Evolutionary conservation across 768 basidiomycete species (phyloP).

Genomic region (Sutorius australiensis): DNA sequence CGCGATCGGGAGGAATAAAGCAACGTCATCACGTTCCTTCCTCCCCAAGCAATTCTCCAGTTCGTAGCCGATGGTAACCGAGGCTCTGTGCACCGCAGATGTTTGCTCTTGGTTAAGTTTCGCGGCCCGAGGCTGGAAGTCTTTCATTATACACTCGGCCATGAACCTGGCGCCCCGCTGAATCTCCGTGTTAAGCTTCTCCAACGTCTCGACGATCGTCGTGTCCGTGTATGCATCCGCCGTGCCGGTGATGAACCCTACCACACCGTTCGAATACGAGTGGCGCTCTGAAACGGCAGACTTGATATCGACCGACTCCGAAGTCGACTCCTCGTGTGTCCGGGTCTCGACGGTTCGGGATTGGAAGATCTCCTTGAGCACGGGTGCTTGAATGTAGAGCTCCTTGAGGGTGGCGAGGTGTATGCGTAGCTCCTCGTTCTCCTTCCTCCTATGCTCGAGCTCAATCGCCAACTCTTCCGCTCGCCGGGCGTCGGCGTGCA

Average conservation of each 20-base stretch:
- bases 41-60: background rate
- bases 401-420: constrained; percentile 3
- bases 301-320: background rate
- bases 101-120: background rate
- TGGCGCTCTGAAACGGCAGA: background rate
- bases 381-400: constrained; percentile 6
- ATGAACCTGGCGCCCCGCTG: constrained; percentile 6
- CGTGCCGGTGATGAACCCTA: background rate
- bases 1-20: constrained; percentile 4
- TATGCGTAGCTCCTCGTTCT: constrained; percentile 7
- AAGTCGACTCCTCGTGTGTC: background rate
- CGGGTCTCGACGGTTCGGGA: background rate
- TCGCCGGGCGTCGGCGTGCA: constrained; percentile 3
- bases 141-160: background rate
- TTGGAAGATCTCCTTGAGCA: background rate
- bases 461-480: background rate
- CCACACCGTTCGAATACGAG: background rate
- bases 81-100: background rate
- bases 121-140: background rate
- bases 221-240: constrained; percentile 7
- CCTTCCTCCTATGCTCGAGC: constrained; percentile 4
- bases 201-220: background rate
- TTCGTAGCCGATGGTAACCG: background rate
- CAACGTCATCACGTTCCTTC: background rate
- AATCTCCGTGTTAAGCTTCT: constrained; percentile 10